Evolutionary conservation across 495 filamentous ascomycete species (phyloP).

Genomic region (Pseudoneurospora amorphoporcata): DNA sequence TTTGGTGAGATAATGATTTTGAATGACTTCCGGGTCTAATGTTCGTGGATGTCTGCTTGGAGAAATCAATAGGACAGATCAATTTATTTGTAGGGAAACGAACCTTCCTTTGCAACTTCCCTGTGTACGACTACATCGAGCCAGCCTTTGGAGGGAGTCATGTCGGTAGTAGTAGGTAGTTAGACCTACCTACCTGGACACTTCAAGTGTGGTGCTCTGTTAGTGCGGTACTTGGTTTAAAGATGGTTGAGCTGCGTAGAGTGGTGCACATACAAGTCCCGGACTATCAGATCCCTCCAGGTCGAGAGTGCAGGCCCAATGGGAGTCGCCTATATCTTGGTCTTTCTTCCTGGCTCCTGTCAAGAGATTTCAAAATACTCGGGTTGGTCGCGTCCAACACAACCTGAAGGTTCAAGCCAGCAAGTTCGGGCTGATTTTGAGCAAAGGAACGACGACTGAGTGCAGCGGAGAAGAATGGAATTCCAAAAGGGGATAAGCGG

Average conservation of each 20-base stretch:
- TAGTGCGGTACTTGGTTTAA: background rate
- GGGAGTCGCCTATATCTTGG: too few species aligned
- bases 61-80: background rate
- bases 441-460: slow-evolving; percentile 21
- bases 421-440: slow-evolving; percentile 37
- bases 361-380: background rate
- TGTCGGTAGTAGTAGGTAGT: background rate
- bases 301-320: too few species aligned
- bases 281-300: background rate
- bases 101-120: background rate
- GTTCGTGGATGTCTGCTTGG: background rate
- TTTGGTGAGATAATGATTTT: background rate
- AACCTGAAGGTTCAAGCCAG: background rate
- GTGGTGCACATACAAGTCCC: background rate
- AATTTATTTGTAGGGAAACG: background rate
- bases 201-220: background rate
- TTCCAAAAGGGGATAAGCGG: background rate
- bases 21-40: background rate
- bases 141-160: background rate
- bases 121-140: background rate
- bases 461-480: background rate
- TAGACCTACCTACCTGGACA: too few species aligned
- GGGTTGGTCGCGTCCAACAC: background rate
- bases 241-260: background rate
- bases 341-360: background rate